Conservation (phyloP, 2,329 filamentous ascomycete species). For the Aureobasidium subglaciale region DNA sequence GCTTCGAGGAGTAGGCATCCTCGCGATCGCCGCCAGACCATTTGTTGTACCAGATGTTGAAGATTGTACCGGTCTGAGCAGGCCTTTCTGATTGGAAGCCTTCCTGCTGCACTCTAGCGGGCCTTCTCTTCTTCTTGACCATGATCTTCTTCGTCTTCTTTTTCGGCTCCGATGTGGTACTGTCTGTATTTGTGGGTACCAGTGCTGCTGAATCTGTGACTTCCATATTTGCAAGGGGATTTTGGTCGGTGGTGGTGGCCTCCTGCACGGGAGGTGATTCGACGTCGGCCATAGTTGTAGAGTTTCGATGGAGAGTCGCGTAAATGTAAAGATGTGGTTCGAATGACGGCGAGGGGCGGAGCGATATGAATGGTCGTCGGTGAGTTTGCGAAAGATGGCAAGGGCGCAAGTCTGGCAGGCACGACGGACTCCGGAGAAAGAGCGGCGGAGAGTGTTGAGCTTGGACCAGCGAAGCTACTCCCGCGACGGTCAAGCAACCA, state of each 20-base stretch:
- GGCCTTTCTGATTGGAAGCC: constrained; percentile 77
- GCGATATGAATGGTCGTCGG: neutral
- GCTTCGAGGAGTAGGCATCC: constrained; percentile 80
- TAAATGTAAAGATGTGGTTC: neutral
- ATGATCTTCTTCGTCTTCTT: constrained; percentile 79
- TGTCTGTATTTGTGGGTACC: constrained; percentile 17
- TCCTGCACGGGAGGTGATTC: constrained; percentile 14
- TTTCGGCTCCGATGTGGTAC: constrained; percentile 24
- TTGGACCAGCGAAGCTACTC: neutral
- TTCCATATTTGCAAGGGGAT: constrained; percentile 4
- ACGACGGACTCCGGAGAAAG: neutral
- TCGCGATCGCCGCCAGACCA: constrained; percentile 94
- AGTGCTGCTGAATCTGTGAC: constrained; percentile 16
- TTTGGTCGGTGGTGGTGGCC: neutral
- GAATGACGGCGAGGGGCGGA: too few relatives aligned
- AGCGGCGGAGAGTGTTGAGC: neutral
- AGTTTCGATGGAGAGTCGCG: neutral
- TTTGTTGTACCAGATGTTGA: constrained; percentile 99
- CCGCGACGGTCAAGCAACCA: neutral
- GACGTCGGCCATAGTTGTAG: constrained; percentile 19
- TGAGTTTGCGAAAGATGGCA: neutral
- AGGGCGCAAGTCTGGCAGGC: neutral
- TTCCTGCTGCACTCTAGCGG: constrained; percentile 86
- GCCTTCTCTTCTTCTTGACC: constrained; percentile 81
- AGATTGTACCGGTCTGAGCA: constrained; percentile 87